Base-by-base conservation (phyloP, 129 eudicot genomes). In the Artemisia tridentata region DNA sequence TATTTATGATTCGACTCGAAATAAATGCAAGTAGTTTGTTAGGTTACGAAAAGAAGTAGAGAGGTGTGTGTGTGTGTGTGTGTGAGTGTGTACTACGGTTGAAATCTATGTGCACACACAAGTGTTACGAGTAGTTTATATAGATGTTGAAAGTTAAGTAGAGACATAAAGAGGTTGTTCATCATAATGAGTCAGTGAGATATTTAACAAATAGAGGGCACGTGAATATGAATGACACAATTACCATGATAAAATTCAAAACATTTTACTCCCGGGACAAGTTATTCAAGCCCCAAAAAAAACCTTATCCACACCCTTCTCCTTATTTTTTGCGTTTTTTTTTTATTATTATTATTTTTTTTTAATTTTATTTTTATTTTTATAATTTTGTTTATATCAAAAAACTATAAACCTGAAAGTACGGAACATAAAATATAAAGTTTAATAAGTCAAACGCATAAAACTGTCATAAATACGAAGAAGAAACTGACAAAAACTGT, bases 11-110 rank as follows among this genome's bases (percentile, higher is more conserved):
- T 62, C 50, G 73, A 68, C 31, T 61, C 51, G 31, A 69, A 53
- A 10, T 5, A 72, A n/a, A 27, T 11, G 10, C 38, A 7, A 29
- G 49, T 31, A n/a, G 20, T 23, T 66, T 48, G 17, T 20, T 71
- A 11, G 48, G 23, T 43, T 19, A 13, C 16, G 38, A 55, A 58
- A 47, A 14, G 60, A 14, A 14, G 23, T 49, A 45, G 71, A 5
- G 57, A 11, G 55, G 54, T 23, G 71, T 66, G 71, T 47, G 71
- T 62, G 71, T 66, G 71, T 47, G 71, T 62, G 23, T 14, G 59
- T 25, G 50, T 41, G 51, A 43, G 43, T 43, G 31, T 27, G 5
- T 4, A 3, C 4, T 27, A 27, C 4, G 5, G 31, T 52, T 71
- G 67, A 71, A 56, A 54, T 71, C 4, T 71, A 54, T 58, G 58